These are phyloP conservation scores for Plectosphaerella plurivora DNA, from an alignment of 2,329 filamentous ascomycete species.

Conservation along the genomic window DNA sequence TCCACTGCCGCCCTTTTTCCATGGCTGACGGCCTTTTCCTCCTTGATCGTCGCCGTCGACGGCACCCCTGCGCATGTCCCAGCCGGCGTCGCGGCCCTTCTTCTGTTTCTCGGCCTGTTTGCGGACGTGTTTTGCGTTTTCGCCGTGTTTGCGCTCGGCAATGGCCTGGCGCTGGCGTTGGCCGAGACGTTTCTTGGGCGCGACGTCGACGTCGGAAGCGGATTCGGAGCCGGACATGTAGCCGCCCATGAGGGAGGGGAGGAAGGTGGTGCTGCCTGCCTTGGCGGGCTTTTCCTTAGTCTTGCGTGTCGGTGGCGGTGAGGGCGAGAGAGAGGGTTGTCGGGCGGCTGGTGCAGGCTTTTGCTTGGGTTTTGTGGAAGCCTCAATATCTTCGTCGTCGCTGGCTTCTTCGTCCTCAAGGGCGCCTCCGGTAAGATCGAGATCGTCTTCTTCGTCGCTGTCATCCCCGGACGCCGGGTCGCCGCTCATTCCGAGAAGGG, in stretches of 20 bases:
- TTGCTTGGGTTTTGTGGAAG: background rate
- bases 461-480: constrained; percentile 31
- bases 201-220: constrained; percentile 62
- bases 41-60: constrained; percentile 37
- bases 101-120: constrained; percentile 21
- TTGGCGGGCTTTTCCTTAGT: constrained; percentile 23
- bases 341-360: constrained; percentile 18
- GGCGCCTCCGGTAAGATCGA: constrained; percentile 3
- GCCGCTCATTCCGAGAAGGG: constrained; percentile 29
- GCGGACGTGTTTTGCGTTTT: constrained; percentile 62
- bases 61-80: constrained; percentile 54
- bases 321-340: constrained; percentile 18
- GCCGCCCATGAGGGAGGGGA: constrained; percentile 73
- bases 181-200: constrained; percentile 68
- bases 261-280: constrained; percentile 51
- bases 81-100: constrained; percentile 41
- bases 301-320: constrained; percentile 25
- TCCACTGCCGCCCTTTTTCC: constrained; percentile 47
- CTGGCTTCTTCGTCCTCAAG: constrained; percentile 16
- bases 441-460: constrained; percentile 19
- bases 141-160: constrained; percentile 76
- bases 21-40: constrained; percentile 35
- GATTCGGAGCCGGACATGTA: constrained; percentile 75
- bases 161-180: constrained; percentile 75
- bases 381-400: constrained; percentile 7